A percentile compares a stretch with the other conserved stretches of the same genome.
Evolutionary conservation across 164 flowering plant species (phyloP).

Genomic region (Malania oleifera): DNA sequence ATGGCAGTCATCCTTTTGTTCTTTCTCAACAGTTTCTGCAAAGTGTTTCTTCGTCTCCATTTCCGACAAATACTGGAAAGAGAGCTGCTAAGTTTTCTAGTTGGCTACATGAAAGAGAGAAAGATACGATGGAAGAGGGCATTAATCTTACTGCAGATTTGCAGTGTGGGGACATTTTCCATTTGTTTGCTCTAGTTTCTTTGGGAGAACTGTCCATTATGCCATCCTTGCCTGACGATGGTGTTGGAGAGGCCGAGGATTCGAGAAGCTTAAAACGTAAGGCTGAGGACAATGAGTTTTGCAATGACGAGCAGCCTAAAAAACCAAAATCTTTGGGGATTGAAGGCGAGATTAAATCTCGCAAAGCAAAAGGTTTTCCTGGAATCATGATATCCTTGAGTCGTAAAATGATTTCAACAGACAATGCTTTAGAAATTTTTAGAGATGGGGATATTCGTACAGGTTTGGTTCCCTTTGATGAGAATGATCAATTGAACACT

Average conservation of each 20-base stretch:
- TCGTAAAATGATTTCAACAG: slow-evolving; percentile 32
- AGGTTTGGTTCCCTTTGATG: slow-evolving; percentile 12
- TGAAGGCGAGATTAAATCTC: slow-evolving; percentile 58
- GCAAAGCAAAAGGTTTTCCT: slow-evolving; percentile 91
- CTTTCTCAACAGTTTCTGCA: slow-evolving; percentile 78
- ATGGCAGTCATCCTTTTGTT: slow-evolving; percentile 48
- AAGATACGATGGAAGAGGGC: slow-evolving; percentile 50
- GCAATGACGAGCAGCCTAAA: slow-evolving; percentile 31
- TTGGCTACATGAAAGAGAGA: slow-evolving; percentile 65
- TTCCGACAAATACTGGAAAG: slow-evolving; percentile 71
- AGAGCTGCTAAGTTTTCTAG: slow-evolving; percentile 56
- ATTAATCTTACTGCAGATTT: slow-evolving; percentile 51
- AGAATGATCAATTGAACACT: slow-evolving; percentile 11
- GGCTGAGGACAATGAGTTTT: slow-evolving; percentile 32
- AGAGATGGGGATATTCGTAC: slow-evolving; percentile 15
- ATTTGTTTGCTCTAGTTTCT: slow-evolving; percentile 66
- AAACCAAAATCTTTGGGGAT: slow-evolving; percentile 32
- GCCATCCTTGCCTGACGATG: slow-evolving; percentile 74
- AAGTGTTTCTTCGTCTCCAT: slow-evolving; percentile 57
- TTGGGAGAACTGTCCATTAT: slow-evolving; percentile 57
- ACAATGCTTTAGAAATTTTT: slow-evolving; percentile 27
- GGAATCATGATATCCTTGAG: slow-evolving; percentile 55
- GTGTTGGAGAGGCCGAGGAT: slow-evolving; percentile 87
- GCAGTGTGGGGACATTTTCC: slow-evolving; percentile 78
- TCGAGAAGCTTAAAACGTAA: slow-evolving; percentile 47